phyloP scores from a whole-genome alignment of 2,329 filamentous ascomycete species.

The Epichloe elymi region DNA sequence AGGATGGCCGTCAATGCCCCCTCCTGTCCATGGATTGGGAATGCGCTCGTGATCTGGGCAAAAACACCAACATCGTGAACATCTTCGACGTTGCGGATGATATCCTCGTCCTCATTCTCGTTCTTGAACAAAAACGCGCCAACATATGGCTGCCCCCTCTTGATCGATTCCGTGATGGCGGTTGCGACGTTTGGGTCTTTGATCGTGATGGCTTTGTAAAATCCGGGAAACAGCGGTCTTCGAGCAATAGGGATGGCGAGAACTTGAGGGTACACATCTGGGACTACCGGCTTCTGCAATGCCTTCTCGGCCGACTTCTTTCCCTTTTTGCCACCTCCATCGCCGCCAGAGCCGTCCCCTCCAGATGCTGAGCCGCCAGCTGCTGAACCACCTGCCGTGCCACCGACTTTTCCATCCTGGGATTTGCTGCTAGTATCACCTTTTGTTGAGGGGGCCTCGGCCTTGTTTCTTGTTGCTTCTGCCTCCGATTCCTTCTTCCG shows the following conservation, averaged over 20 bases:
- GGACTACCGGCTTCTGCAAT: slow-evolving; percentile 76
- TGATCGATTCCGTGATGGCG: slow-evolving; percentile 92
- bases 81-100: slow-evolving; percentile 80
- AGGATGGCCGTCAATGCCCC: slow-evolving; percentile 81
- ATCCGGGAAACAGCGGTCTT: slow-evolving; percentile 86
- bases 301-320: slow-evolving; percentile 60
- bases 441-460: slow-evolving; percentile 31
- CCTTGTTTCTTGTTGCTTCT: slow-evolving; percentile 34
- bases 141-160: slow-evolving; percentile 91
- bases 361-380: slow-evolving; percentile 34
- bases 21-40: slow-evolving; percentile 78
- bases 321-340: slow-evolving; percentile 56
- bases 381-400: slow-evolving; percentile 34
- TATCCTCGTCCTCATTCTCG: slow-evolving; percentile 83
- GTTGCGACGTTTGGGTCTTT: slow-evolving; percentile 81
- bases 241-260: slow-evolving; percentile 95
- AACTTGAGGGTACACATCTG: slow-evolving; percentile 93
- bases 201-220: slow-evolving; percentile 98
- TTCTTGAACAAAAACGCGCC: slow-evolving; percentile 96
- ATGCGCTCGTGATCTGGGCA: slow-evolving; percentile 92
- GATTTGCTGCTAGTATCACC: slow-evolving; percentile 23
- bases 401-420: slow-evolving; percentile 38
- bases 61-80: slow-evolving; percentile 96
- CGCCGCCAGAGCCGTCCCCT: slow-evolving; percentile 42
- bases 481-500: slow-evolving; percentile 29